Percentiles rank a stretch among this genome's conserved stretches.
Evolutionary conservation across 2,329 filamentous ascomycete genomes (phyloP).

Genomic region (Colletotrichum sp.): DNA sequence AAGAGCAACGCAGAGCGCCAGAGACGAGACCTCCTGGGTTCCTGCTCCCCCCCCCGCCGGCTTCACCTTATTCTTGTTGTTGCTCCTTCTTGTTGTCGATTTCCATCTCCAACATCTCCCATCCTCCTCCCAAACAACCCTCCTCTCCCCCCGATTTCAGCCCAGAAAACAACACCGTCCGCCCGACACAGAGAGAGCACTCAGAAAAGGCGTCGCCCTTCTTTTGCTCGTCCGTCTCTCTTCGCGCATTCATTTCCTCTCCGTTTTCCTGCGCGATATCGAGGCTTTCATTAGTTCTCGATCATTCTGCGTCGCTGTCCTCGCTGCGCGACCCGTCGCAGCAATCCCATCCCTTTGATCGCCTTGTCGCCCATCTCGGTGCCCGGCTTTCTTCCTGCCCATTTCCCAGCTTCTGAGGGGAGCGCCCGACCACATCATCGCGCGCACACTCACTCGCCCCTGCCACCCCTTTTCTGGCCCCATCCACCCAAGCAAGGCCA

Average conservation of each 20-base stretch:
- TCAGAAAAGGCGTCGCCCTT: conserved; percentile 21
- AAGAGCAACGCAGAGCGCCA: neutral
- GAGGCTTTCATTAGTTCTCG: conserved; percentile 58
- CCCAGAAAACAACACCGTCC: conserved; percentile 24
- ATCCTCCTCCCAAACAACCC: conserved; percentile 24
- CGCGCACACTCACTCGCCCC: conserved; percentile 7
- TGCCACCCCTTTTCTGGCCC: conserved; percentile 19
- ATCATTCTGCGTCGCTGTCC: conserved; percentile 23
- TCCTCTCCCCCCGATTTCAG: conserved; percentile 15
- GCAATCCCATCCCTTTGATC: conserved; percentile 10
- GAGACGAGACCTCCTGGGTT: neutral
- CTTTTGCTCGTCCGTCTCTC: conserved; percentile 13
- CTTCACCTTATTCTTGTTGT: conserved; percentile 17
- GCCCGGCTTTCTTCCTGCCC: conserved; percentile 10
- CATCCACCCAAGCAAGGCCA: neutral
- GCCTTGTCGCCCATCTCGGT: conserved; percentile 11
- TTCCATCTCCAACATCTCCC: conserved; percentile 14
- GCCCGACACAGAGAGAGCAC: conserved; percentile 23
- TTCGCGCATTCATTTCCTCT: conserved; percentile 26
- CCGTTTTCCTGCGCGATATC: conserved; percentile 30
- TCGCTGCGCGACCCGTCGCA: conserved; percentile 23
- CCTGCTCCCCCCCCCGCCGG: neutral
- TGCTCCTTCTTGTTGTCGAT: neutral
- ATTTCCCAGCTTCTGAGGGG: conserved; percentile 2
- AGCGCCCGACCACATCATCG: conserved; percentile 23